A percentile compares a stretch with the other conserved stretches of the same genome.
These are phyloP conservation scores for Geum urbanum DNA, from an alignment of 306 rosid species.

Conservation along the genomic window DNA sequence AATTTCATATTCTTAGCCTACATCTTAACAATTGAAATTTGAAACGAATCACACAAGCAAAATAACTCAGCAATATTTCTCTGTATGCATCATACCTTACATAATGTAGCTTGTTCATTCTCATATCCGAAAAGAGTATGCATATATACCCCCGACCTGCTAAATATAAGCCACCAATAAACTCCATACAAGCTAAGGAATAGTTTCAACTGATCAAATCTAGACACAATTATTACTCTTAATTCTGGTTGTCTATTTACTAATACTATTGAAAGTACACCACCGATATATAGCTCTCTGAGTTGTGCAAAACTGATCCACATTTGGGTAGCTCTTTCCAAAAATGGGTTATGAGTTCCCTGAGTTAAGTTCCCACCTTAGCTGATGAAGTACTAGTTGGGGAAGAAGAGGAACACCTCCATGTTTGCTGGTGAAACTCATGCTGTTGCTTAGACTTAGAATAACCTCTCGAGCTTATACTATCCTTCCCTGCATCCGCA, in stretches of 20 bases:
- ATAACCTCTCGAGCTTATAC: neutral
- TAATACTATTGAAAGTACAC: neutral
- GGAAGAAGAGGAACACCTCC: constrained; percentile 6
- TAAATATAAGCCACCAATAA: neutral
- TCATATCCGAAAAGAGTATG: neutral
- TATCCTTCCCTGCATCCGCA: constrained; percentile 1
- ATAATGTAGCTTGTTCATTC: neutral
- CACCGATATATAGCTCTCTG: neutral
- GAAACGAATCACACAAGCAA: neutral
- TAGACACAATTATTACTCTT: constrained; percentile 2
- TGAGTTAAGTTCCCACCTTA: neutral
- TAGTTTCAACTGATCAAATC: constrained; percentile 3
- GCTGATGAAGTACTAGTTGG: neutral
- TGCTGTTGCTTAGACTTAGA: neutral
- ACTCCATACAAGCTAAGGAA: neutral
- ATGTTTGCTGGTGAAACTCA: neutral
- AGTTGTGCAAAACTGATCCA: neutral
- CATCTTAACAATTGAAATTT: neutral
- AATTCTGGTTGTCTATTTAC: neutral
- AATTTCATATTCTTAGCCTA: neutral
- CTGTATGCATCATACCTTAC: neutral
- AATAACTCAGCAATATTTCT: neutral
- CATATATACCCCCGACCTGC: neutral
- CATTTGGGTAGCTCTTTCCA: neutral
- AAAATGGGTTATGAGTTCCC: neutral